Evolutionary conservation across 2,329 filamentous ascomycete species (phyloP).

Genomic region (Aureobasidium leucospermi): DNA sequence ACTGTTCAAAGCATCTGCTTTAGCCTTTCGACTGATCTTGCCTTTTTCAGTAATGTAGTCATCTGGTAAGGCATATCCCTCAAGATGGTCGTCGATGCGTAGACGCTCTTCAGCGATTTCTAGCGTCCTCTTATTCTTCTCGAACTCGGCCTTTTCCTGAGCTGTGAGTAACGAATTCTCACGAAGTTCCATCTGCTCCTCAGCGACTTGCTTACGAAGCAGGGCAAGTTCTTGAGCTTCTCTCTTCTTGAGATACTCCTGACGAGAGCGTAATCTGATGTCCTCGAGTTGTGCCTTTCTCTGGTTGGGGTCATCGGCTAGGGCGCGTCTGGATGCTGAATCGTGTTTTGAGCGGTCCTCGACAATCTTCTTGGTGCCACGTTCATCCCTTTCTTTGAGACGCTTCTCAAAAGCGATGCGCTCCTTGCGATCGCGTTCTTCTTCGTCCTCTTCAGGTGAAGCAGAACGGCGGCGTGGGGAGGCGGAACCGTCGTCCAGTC

Average conservation of each 20-base stretch:
- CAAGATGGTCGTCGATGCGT: constrained; percentile 81
- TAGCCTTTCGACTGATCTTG: constrained; percentile 78
- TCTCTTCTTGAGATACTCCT: constrained; percentile 89
- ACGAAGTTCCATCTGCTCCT: constrained; percentile 72
- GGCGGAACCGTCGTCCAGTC: constrained; percentile 51
- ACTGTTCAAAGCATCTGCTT: constrained; percentile 83
- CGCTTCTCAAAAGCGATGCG: constrained; percentile 74
- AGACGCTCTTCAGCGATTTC: constrained; percentile 62
- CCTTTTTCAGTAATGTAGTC: constrained; percentile 93
- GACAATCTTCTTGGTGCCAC: constrained; percentile 60
- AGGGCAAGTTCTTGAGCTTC: constrained; percentile 79
- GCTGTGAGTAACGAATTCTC: constrained; percentile 67
- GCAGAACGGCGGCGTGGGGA: constrained; percentile 21
- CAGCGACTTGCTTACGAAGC: constrained; percentile 81
- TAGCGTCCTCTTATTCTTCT: constrained; percentile 67
- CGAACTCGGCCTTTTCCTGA: constrained; percentile 79
- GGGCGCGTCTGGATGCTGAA: constrained; percentile 52
- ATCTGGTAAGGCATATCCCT: constrained; percentile 89
- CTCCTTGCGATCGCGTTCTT: constrained; percentile 61
- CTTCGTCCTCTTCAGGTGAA: constrained; percentile 27
- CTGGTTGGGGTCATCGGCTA: constrained; percentile 61
- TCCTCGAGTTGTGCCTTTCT: constrained; percentile 69
- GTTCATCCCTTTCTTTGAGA: constrained; percentile 63
- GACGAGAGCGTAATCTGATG: constrained; percentile 73
- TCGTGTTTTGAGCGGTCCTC: constrained; percentile 45